Base-by-base conservation (phyloP, 2,329 filamentous ascomycete genomes). In the Hypoxylon sp. region DNA sequence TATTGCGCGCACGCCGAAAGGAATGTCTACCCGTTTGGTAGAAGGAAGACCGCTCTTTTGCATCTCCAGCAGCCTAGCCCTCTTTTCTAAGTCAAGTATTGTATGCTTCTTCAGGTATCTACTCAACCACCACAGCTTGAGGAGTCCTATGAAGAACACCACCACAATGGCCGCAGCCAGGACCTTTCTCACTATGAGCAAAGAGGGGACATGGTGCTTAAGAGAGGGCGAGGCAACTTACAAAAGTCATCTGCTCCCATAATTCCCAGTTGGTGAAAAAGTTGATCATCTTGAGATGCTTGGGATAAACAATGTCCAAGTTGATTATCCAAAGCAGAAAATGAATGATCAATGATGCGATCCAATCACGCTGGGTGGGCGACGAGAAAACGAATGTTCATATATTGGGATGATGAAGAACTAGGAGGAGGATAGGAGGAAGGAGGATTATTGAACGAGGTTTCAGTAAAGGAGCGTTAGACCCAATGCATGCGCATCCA, bases 191-290 rank as follows among this genome's bases (percentile, higher is more conserved):
- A 11, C 7, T 15, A 55, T 77, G 54, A 78, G 75, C 62, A 42
- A 54, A 6, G 46, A 39, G 39, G n/a, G 50, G 15, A 29, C 32
- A 15, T 1, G 27, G 3, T 29, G 7, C 3, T 5, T 8, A 17
- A 15, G 24, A 42, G 24, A 17, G 24, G 2, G 11, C 5, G 2
- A 31, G 8, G 32, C 31, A 15, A 85, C 92, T 85, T 83, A 97
- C 94, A 82, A 97, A 93, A 58, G 90, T 92, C 89, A 97, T 90
- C 83, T 97, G 90, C 84, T 96, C 89, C 94, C 94, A 97, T 75
- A 96, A 82, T 73, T 87, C 83, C 94, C 93, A 97, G 54, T 82
- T 84, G 46, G 83, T 75, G 80, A 92, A 93, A 79, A 93, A 93
- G 42, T 75, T 78, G 55, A 71, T 75, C 81, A 82, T 83, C 54